Evolutionary conservation across 2,329 filamentous ascomycete species (phyloP), one percentile per base, ranked within the genome.

Genomic region (Cladophialophora bantiana): DNA sequence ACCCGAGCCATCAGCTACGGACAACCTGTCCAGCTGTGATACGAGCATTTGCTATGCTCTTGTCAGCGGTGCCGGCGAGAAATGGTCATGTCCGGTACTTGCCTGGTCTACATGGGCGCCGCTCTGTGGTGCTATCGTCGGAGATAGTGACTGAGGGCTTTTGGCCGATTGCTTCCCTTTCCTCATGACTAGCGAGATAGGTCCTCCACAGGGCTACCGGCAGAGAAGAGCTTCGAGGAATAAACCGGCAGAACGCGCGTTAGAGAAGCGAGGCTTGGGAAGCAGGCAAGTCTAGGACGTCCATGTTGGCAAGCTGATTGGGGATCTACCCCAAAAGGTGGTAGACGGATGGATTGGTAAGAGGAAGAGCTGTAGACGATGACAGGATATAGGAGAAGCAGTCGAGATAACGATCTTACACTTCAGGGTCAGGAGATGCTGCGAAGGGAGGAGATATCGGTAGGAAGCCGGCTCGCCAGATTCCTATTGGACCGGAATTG

Each of bases 261-360:
- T 62, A 66, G 54, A 66, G 64, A 45, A 38, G 53, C 26, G 64
- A 62, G n/a, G 45, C 54, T 4, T 66, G 59, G n/a, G 64, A 66
- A 26, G 64, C 64, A 26, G 59, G 59, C 42, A 59, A 50, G 3
- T 52, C 34, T 35, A 53, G 40, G 34, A 36, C 18, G 53, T 66
- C 59, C 64, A 55, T 66, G 26, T 55, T 62, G 35, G 31, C 38
- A 5, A 50, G 7, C 31, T 36, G 18, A 26, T 12, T 48, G n/a
- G 7, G 18, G 2, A 50, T 26, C 45, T 20, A 26, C 18, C 45
- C 18, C 4, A 50, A 26, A 50, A 0, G 1, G 6, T 26, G 18
- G 18, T 9, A 10, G 45, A 20, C 12, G 12, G 40, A 42, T n/a
- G 40, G 18, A 50, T 20, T 20, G 9, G 18, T 50, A 9, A 50